Evolutionary conservation across 768 basidiomycete species (phyloP), one percentile per base, ranked within the genome.

Genomic region (Lactifluus pinguis): DNA sequence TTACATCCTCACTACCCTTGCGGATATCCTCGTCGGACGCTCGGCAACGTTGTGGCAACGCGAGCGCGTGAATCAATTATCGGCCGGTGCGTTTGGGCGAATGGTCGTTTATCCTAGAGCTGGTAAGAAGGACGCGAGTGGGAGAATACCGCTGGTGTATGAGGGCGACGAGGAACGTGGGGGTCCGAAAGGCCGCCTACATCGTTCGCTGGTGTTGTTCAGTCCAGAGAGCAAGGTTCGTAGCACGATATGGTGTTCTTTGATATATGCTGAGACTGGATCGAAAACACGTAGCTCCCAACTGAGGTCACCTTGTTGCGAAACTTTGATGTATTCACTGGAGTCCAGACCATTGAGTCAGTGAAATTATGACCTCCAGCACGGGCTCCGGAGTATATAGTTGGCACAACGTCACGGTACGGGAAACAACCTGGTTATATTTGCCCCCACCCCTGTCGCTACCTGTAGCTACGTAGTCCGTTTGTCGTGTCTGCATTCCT

Each of bases 101-200:
- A 80, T 85, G 80, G 76, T 81, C 5, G 73, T 89, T 59, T 82
- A 80, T 63, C 86, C 86, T 11, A 72, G 69, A 17, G 67, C 66
- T 30, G 72, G 71, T 25, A 70, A 73, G 30, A 78, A 79, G 44
- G 70, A 68, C n/a, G 55, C 44, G 49, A 69, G 77, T 38, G 83
- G 82, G 6, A 71, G 75, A 39, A 72, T 72, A 6, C 73, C 81
- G 39, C 71, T 88, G 49, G 80, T 82, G 0, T 87, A 85, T 59
- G 84, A 88, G 70, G 86, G 85, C 14, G 87, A 89, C 68, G 85
- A 87, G 72, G 75, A 77, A 17, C 75, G 83, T 21, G 86, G 84
- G 4, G 86, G 86, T 6, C 71, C 78, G 1, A 71, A 75, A 51
- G 86, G 86, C 6, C 74, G 82, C 19, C 71, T 80, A 19, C 87